phyloP scores from a whole-genome alignment of 805 yeast genomes.

The Wickerhamiella allomyrinae region DNA sequence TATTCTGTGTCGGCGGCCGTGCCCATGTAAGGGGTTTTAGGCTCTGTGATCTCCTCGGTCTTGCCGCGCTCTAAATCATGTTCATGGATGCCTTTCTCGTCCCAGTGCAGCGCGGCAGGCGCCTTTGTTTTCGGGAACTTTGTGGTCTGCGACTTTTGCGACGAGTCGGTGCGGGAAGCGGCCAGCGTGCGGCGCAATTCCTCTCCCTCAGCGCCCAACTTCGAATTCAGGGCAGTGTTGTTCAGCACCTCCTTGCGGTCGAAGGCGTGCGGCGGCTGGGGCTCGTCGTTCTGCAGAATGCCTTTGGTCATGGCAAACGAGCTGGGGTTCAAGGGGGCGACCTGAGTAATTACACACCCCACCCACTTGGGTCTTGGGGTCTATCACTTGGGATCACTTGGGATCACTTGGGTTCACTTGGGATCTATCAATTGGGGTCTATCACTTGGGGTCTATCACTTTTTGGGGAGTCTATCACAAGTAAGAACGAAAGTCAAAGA shows the following conservation, averaged over 20 bases:
- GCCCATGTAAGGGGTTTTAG: slow-evolving; percentile 20
- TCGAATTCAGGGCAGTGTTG: slow-evolving; percentile 65
- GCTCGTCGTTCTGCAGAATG: slow-evolving; percentile 10
- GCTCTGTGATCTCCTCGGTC: slow-evolving; percentile 17
- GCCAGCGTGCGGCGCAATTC: slow-evolving; percentile 9
- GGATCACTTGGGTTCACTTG: no score
- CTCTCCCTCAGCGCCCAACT: slow-evolving; percentile 16
- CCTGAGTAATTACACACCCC: no score
- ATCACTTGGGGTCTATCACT: no score
- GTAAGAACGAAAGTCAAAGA: no score
- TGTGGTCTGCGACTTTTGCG: no score
- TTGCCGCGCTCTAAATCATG: slow-evolving; percentile 19
- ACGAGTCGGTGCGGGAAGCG: not conserved
- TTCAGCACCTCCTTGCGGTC: slow-evolving; percentile 57
- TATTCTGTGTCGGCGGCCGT: slow-evolving; percentile 20
- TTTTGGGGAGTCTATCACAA: no score
- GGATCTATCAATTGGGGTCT: no score
- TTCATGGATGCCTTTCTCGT: slow-evolving; percentile 15
- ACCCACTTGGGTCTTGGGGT: not conserved
- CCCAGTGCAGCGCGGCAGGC: slow-evolving; percentile 16
- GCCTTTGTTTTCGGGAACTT: slow-evolving; percentile 19
- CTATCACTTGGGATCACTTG: no score
- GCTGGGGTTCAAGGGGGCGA: no score
- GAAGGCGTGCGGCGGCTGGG: slow-evolving; percentile 5
- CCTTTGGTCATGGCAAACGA: slow-evolving; percentile 6